Conservation (phyloP, 495 filamentous ascomycete species). For the Apodospora peruviana region DNA sequence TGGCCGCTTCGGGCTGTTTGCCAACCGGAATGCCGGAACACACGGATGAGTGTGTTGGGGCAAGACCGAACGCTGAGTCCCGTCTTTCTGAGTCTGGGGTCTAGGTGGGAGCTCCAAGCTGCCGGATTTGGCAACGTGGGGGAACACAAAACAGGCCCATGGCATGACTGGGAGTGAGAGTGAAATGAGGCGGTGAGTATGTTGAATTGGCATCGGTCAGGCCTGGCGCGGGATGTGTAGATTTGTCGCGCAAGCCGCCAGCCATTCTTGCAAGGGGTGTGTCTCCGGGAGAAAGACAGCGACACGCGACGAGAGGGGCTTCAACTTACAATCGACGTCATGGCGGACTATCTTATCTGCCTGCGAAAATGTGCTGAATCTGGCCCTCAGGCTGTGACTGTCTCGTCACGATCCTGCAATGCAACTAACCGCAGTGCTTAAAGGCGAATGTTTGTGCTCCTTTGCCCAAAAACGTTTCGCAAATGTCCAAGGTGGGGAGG, state of each 20-base stretch:
- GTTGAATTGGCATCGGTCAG: slow-evolving; percentile 6
- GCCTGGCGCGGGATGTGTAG: slow-evolving; percentile 5
- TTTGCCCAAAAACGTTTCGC: no score
- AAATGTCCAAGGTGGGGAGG: no score
- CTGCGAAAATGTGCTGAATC: not conserved
- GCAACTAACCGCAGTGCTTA: no score
- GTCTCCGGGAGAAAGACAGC: no score
- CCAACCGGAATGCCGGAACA: slow-evolving; percentile 1
- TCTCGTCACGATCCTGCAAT: not conserved
- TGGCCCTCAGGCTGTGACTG: not conserved
- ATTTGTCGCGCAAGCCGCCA: not conserved
- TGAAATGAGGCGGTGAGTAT: slow-evolving; percentile 4
- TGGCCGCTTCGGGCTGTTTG: not conserved
- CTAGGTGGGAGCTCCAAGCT: not conserved
- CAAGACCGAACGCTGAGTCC: not conserved
- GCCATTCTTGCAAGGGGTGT: not conserved
- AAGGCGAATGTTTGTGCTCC: no score
- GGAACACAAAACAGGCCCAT: slow-evolving; percentile 1
- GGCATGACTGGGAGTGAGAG: slow-evolving; percentile 17
- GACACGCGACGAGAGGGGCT: no score
- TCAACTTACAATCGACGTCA: slow-evolving; percentile 43
- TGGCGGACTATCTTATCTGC: slow-evolving; percentile 19
- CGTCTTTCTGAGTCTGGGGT: no score
- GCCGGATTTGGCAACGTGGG: slow-evolving; percentile 4
- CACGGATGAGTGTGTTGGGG: slow-evolving; percentile 1